Evolutionary conservation across 441 rosid species (phyloP).

Genomic region (Corymbia calophylla): DNA sequence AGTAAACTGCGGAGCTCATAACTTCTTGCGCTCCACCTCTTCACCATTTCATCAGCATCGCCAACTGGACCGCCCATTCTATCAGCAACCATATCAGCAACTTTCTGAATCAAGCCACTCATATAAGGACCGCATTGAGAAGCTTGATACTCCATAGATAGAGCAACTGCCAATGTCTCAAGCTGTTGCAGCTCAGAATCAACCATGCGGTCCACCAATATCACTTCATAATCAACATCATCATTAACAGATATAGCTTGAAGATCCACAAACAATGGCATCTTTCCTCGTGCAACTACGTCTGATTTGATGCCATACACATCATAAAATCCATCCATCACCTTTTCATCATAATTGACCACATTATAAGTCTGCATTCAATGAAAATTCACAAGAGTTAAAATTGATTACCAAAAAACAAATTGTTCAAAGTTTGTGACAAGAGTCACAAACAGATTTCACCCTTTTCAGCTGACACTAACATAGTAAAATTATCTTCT

Average conservation of each 20-base stretch:
- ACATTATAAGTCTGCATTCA: slow-evolving; percentile 86
- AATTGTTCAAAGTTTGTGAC: neutral
- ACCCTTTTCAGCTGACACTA: neutral
- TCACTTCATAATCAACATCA: slow-evolving; percentile 68
- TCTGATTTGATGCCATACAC: slow-evolving; percentile 61
- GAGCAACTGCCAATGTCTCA: slow-evolving; percentile 44
- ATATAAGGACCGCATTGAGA: slow-evolving; percentile 34
- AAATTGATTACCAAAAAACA: neutral
- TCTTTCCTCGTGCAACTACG: slow-evolving; percentile 53
- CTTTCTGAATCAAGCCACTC: slow-evolving; percentile 64
- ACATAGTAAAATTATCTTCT: neutral
- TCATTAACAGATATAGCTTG: slow-evolving; percentile 63
- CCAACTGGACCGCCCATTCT: slow-evolving; percentile 95
- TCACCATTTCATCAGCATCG: slow-evolving; percentile 75
- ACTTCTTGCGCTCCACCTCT: slow-evolving; percentile 67
- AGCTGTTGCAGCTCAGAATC: slow-evolving; percentile 75
- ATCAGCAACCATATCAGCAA: slow-evolving; percentile 81
- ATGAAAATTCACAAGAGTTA: neutral
- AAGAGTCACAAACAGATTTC: neutral
- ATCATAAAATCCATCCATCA: slow-evolving; percentile 92
- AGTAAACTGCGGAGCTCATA: slow-evolving; percentile 52
- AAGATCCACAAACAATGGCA: slow-evolving; percentile 87
- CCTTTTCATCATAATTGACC: slow-evolving; percentile 76
- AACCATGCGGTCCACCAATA: slow-evolving; percentile 69
- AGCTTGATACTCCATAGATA: slow-evolving; percentile 38